Base-by-base conservation (phyloP, 805 yeast genomes). In the Monosporozyma yasuniensis region DNA sequence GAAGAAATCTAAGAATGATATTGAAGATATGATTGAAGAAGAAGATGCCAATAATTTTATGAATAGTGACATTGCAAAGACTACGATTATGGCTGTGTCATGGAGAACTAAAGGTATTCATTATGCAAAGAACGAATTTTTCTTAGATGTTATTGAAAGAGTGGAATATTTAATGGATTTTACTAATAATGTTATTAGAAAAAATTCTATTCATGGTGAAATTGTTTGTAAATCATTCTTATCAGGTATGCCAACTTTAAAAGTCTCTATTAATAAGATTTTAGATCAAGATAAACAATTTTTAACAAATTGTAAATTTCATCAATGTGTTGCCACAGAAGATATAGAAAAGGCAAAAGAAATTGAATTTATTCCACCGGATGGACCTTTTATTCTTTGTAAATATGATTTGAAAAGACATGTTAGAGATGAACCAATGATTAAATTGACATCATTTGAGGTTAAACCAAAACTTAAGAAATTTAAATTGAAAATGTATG, bases 21-120 rank as follows among this genome's bases (percentile, higher is more conserved):
- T 47, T 16, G 41, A 44, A n/a, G 37, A 50, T 41, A n/a, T 30
- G 11, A 28, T 35, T 5, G 44, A 37, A 27, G 52, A 52, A 21
- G 52, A 59, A 23, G 60, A 58, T 21, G 53, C 53, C n/a, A 60
- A 57, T 38, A 59, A 57, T 7, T 80, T 76, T 57, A 72, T 84
- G 52, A 85, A 85, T 60, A 78, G 87, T 32, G 77, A 87, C 41
- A 81, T 91, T 14, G 76, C 89, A 2, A 77, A 89, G 54, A 82
- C 95, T 0, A 78, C 89, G 16, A 84, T 89, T 10, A 83, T 80
- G 59, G 78, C 85, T 11, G 80, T 90, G 3, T 83, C 91, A 22
- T 90, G 97, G 97, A 79, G 98, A 65, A 86, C 91, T 39, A 93
- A 86, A 55, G 96, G 96, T 10, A 87, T 90, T 22, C 78, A 77